Evolutionary conservation across 495 filamentous ascomycete species (phyloP).

Genomic region (Recurvomyces mirabilis): DNA sequence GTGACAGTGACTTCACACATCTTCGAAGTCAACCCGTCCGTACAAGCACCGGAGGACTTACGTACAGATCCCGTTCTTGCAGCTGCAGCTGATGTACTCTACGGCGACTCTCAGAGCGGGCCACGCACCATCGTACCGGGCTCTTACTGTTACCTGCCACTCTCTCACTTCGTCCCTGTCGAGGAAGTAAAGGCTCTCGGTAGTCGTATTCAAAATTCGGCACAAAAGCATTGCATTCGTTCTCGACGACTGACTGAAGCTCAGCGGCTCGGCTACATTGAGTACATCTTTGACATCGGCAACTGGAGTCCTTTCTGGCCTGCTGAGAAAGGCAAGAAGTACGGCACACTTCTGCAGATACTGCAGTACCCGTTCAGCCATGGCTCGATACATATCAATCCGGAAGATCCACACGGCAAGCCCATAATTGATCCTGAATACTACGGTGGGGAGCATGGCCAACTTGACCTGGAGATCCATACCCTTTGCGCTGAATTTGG

Average conservation of each 20-base stretch:
- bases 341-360: background rate
- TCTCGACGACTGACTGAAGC: background rate
- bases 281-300: background rate
- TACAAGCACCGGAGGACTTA: background rate
- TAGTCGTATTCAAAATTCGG: background rate
- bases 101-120: background rate
- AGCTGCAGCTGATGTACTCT: background rate
- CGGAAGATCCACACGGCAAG: background rate
- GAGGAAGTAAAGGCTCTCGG: background rate
- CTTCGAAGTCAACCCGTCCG: background rate
- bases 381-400: background rate
- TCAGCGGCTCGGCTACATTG: background rate
- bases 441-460: background rate
- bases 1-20: background rate
- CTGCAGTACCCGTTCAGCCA: conserved; percentile 1
- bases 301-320: background rate
- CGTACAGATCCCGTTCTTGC: background rate
- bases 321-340: background rate
- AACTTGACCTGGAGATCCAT: background rate
- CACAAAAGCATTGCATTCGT: background rate
- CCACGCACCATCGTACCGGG: too few species aligned
- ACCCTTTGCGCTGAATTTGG: background rate
- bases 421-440: background rate
- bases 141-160: too few species aligned
- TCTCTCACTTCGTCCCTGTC: background rate